These are phyloP conservation scores for Sporothrix inflata DNA, from an alignment of 2,329 filamentous ascomycete species.

Conservation along the genomic window DNA sequence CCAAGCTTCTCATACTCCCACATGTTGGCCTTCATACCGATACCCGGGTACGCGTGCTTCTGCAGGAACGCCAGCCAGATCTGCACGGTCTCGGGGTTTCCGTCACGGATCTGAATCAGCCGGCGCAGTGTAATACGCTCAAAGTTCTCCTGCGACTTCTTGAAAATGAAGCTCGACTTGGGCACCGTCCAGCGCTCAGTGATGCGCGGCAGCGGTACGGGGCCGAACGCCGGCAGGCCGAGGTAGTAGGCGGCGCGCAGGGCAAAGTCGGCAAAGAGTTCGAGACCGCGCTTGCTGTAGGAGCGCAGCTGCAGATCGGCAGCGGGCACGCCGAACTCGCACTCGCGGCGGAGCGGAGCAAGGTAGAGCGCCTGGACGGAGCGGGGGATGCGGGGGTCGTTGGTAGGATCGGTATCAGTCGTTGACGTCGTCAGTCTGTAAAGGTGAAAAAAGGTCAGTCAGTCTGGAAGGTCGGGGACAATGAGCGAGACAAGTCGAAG, in stretches of 20 bases:
- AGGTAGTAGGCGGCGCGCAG: constrained; percentile 94
- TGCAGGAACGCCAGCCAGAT: constrained; percentile 90
- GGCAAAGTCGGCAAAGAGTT: constrained; percentile 94
- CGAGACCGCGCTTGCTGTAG: constrained; percentile 85
- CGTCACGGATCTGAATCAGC: constrained; percentile 90
- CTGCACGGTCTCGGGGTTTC: constrained; percentile 84
- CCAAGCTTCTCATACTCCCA: constrained; percentile 82
- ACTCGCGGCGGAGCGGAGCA: constrained; percentile 75
- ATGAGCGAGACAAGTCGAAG: neutral
- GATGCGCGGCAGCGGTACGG: constrained; percentile 82
- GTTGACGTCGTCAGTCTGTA: neutral
- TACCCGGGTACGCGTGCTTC: constrained; percentile 92
- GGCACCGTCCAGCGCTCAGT: constrained; percentile 95
- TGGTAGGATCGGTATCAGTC: too few species aligned
- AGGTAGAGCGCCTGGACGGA: constrained; percentile 85
- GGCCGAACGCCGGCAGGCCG: constrained; percentile 80
- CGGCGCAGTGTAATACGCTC: constrained; percentile 85
- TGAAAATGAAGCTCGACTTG: constrained; percentile 86
- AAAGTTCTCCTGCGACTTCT: constrained; percentile 98
- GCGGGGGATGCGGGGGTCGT: constrained; percentile 65
- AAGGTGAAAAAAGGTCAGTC: neutral
- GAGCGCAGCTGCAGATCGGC: constrained; percentile 93
- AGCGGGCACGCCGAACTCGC: constrained; percentile 76
- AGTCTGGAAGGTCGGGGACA: neutral
- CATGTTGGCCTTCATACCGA: constrained; percentile 98